phyloP scores from a whole-genome alignment of 306 rosid species.

The Sicyos edulis region DNA sequence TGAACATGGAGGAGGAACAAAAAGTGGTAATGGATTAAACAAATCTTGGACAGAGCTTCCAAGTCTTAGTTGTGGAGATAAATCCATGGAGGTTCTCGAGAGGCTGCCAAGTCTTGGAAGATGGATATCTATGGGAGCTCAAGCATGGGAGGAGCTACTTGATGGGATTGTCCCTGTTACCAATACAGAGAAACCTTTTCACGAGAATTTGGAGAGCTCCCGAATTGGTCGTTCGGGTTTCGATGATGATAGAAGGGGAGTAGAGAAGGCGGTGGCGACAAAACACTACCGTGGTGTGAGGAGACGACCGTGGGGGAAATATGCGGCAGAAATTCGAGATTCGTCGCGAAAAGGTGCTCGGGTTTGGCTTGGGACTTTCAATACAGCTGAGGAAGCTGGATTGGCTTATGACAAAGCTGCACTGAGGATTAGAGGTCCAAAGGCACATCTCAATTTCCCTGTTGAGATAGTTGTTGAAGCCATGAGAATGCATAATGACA shows the following conservation, averaged over 20 bases:
- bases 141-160: constrained; percentile 75
- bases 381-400: constrained; percentile 33
- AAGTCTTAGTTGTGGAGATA: constrained; percentile 44
- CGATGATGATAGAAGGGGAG: not conserved
- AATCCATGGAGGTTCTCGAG: constrained; percentile 48
- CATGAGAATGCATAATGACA: constrained; percentile 18
- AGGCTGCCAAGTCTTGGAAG: constrained; percentile 86
- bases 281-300: constrained; percentile 85
- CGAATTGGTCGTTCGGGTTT: not conserved
- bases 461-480: constrained; percentile 49
- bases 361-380: constrained; percentile 93
- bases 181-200: constrained; percentile 19
- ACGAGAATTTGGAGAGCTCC: constrained; percentile 21
- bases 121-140: constrained; percentile 92
- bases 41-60: constrained; percentile 61
- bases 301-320: constrained; percentile 96
- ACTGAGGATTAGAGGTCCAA: constrained; percentile 74
- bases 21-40: constrained; percentile 21
- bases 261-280: constrained; percentile 23
- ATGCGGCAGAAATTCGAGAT: constrained; percentile 89
- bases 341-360: constrained; percentile 70
- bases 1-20: constrained; percentile 17
- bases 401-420: constrained; percentile 94
- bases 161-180: constrained; percentile 26
- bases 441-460: constrained; percentile 74